These are phyloP conservation scores for Rhynchospora pubera DNA, from an alignment of 176 grass and related monocot genomes.

Conservation along the genomic window DNA sequence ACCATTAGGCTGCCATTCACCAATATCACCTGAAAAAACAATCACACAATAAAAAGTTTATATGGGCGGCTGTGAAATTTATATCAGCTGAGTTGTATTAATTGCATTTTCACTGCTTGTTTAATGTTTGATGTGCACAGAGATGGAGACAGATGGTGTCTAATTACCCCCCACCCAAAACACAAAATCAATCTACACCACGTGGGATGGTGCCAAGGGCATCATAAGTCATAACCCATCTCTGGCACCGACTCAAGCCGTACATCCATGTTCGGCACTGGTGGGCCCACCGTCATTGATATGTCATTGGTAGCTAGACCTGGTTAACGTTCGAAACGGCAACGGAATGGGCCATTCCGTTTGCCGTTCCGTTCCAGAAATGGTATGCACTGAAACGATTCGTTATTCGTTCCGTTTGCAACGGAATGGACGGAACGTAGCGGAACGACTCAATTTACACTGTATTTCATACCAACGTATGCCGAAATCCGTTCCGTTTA, in stretches of 20 bases:
- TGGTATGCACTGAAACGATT: too few species aligned
- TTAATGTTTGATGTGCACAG: too few species aligned
- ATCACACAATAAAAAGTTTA: neutral
- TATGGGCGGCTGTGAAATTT: neutral
- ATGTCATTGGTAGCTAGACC: constrained; percentile 82
- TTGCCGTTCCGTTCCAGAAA: too few species aligned
- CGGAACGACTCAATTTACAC: too few species aligned
- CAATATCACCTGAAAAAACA: constrained; percentile 60
- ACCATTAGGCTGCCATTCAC: constrained; percentile 90
- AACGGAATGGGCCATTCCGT: too few species aligned
- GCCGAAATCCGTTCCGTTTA: too few species aligned
- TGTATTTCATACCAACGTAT: too few species aligned
- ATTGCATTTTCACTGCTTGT: neutral
- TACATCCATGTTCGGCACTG: constrained; percentile 73
- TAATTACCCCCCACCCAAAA: too few species aligned
- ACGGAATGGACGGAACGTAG: too few species aligned
- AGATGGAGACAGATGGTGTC: too few species aligned
- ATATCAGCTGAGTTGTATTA: neutral
- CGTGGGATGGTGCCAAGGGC: constrained; percentile 55
- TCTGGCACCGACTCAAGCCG: constrained; percentile 82
- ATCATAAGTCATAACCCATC: constrained; percentile 84
- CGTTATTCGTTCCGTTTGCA: too few species aligned
- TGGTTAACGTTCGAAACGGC: too few species aligned
- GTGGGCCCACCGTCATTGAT: constrained; percentile 91
- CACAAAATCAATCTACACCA: constrained; percentile 21